phyloP scores from a whole-genome alignment of 192 early-diverging fungal genomes.

The Entomortierella beljakovae region DNA sequence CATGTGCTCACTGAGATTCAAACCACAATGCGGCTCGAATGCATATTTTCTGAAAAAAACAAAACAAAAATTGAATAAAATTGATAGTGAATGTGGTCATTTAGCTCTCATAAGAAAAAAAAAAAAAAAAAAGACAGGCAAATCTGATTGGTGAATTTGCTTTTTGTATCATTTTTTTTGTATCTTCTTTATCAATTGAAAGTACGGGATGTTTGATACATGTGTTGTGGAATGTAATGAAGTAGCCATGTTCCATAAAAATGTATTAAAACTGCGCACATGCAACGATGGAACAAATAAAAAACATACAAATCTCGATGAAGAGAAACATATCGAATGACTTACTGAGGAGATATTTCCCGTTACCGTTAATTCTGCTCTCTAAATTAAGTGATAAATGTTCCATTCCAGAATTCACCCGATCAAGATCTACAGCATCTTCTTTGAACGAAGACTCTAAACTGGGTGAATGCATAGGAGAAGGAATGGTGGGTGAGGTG shows the following conservation, averaged over 20 bases:
- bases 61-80: too few species aligned
- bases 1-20: not conserved
- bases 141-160: too few species aligned
- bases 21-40: not conserved
- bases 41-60: not conserved
- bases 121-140: too few species aligned
- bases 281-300: not conserved
- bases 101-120: not conserved
- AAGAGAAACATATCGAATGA: not conserved
- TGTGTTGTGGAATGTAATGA: too few species aligned
- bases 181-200: too few species aligned
- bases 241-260: too few species aligned
- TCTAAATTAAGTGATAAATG: not conserved
- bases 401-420: not conserved
- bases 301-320: not conserved
- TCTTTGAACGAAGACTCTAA: conserved; percentile 20
- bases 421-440: conserved; percentile 6
- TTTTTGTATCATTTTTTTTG: too few species aligned
- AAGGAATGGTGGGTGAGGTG: conserved; percentile 18
- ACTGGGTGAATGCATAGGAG: conserved; percentile 10
- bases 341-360: conserved; percentile 46
- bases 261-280: not conserved
- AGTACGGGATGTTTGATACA: too few species aligned
- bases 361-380: conserved; percentile 36
- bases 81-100: too few species aligned